Evolutionary conservation across 306 rosid genomes (phyloP).

Genomic region (Dryas drummondii): DNA sequence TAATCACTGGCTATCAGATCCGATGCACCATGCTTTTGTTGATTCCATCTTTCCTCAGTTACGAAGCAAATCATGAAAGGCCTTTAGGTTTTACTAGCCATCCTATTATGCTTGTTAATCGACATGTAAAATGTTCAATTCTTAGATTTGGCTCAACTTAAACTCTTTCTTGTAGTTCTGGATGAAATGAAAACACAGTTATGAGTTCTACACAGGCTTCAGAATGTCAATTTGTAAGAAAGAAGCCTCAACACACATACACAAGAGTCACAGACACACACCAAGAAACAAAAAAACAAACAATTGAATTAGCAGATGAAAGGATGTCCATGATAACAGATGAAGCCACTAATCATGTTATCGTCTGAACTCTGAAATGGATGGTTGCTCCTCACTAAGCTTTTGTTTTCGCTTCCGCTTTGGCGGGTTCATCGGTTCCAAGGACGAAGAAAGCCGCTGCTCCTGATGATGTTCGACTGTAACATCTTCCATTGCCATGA

Average conservation of each 20-base stretch:
- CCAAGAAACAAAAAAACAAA: no score
- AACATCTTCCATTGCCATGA: neutral
- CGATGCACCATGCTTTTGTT: conserved; percentile 56
- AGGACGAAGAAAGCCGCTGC: neutral
- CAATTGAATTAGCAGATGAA: neutral
- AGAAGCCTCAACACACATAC: neutral
- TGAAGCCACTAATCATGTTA: neutral
- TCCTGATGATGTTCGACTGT: neutral
- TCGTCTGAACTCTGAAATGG: neutral
- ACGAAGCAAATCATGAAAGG: conserved; percentile 34
- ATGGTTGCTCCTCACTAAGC: neutral
- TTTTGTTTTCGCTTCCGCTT: neutral
- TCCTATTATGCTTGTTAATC: neutral
- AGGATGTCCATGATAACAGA: neutral
- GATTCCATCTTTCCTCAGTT: conserved; percentile 74
- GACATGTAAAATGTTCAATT: neutral
- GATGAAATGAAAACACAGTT: neutral
- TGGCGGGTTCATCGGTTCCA: neutral
- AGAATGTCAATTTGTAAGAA: neutral
- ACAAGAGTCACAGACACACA: no score
- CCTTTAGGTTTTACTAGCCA: conserved; percentile 22
- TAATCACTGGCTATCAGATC: conserved; percentile 67
- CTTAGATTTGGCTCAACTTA: neutral
- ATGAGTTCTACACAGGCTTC: neutral
- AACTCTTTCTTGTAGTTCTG: neutral